A percentile compares a stretch with the other conserved stretches of the same genome.
Conservation (phyloP, 164 flowering plant species). For the Tetracentron sinense region DNA sequence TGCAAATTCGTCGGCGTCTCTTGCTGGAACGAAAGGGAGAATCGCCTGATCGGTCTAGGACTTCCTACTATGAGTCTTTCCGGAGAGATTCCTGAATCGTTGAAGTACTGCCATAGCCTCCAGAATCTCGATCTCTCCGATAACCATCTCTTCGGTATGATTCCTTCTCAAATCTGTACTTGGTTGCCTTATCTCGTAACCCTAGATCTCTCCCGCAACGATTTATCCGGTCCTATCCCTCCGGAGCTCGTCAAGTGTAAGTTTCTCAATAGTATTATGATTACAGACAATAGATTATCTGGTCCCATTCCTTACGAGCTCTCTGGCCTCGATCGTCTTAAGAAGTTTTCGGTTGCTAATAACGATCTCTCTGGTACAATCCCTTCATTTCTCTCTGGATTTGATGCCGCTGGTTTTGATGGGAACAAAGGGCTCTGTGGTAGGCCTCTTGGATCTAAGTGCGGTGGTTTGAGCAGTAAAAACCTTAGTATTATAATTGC, state of each 20-base stretch:
- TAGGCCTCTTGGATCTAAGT: constrained; percentile 43
- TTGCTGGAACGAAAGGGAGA: constrained; percentile 43
- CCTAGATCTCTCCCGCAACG: constrained; percentile 35
- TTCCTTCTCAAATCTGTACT: constrained; percentile 30
- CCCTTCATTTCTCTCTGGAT: constrained; percentile 21
- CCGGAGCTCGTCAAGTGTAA: constrained; percentile 24
- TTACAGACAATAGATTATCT: constrained; percentile 24
- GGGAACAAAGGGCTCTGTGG: constrained; percentile 74
- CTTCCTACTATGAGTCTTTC: constrained; percentile 21
- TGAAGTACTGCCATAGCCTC: constrained; percentile 28
- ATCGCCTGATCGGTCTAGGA: constrained; percentile 24
- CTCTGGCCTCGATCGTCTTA: constrained; percentile 23
- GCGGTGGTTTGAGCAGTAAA: constrained; percentile 58
- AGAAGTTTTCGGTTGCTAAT: constrained; percentile 24
- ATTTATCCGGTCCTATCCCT: constrained; percentile 33
- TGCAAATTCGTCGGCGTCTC: constrained; percentile 34
- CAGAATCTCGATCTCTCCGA: constrained; percentile 29
- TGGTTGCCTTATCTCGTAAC: constrained; percentile 33
- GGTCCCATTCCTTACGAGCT: constrained; percentile 34
- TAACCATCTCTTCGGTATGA: constrained; percentile 29
- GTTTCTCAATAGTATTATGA: constrained; percentile 27
- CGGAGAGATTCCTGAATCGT: constrained; percentile 27
- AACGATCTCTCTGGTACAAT: constrained; percentile 31
- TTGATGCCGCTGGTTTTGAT: constrained; percentile 27
- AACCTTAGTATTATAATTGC: constrained; percentile 44